phyloP scores from a whole-genome alignment of 768 basidiomycete species.

The Strobilomyces echinocephalus region DNA sequence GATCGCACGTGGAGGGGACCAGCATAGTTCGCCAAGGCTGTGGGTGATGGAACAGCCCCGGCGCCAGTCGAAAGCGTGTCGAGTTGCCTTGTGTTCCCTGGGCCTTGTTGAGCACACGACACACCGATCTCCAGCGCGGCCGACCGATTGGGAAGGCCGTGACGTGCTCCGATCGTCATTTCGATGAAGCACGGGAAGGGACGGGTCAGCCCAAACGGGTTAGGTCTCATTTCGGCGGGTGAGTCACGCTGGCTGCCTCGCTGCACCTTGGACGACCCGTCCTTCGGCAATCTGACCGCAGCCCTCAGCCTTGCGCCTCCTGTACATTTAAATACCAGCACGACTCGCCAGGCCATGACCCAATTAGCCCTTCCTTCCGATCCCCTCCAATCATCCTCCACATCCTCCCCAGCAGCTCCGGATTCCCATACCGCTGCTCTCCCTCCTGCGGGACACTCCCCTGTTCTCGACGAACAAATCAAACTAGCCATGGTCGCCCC shows the following conservation, averaged over 20 bases:
- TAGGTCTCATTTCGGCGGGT: neutral
- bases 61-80: neutral
- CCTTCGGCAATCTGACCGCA: constrained; percentile 6
- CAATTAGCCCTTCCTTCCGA: constrained; percentile 9
- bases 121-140: neutral
- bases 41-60: too few relatives aligned
- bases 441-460: neutral
- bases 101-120: neutral
- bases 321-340: constrained; percentile 26
- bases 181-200: neutral
- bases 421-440: neutral
- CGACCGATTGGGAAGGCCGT: neutral
- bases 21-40: too few relatives aligned
- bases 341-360: neutral
- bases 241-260: constrained; percentile 15
- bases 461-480: constrained; percentile 7
- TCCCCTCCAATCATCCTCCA: neutral
- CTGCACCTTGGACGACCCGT: constrained; percentile 12
- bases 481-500: constrained; percentile 27
- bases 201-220: neutral
- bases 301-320: constrained; percentile 10
- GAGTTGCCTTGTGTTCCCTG: neutral
- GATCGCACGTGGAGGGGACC: too few relatives aligned
- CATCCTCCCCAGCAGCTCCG: neutral
- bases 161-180: neutral